phyloP scores from a whole-genome alignment of 306 rosid species.

The Cajanus cajan region DNA sequence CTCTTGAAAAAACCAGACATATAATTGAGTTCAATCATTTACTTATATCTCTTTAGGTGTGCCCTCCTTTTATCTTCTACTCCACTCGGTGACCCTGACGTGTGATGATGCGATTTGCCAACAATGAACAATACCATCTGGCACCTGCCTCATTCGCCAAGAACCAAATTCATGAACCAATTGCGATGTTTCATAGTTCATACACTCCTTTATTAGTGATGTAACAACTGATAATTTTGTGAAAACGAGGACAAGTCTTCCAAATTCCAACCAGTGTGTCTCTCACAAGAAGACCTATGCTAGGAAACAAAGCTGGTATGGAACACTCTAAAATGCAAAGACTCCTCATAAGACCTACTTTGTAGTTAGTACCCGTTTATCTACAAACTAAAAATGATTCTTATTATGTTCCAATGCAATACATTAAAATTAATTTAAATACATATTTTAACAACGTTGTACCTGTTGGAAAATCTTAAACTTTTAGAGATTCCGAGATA shows the following conservation, averaged over 20 bases:
- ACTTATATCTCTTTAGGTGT: too few relatives aligned
- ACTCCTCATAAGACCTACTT: background rate
- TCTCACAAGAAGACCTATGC: background rate
- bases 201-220: background rate
- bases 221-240: slow-evolving; percentile 1
- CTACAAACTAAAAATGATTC: background rate
- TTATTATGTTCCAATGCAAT: background rate
- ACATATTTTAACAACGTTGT: too few relatives aligned
- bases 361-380: background rate
- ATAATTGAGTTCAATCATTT: background rate
- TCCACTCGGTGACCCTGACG: background rate
- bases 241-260: background rate
- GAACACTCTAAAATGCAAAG: background rate
- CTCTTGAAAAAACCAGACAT: background rate
- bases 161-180: slow-evolving; percentile 9
- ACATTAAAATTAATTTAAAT: background rate
- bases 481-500: too few relatives aligned
- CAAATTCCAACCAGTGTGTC: background rate
- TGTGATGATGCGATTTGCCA: background rate
- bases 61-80: background rate
- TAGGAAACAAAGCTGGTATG: background rate
- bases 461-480: too few relatives aligned
- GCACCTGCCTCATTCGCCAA: background rate
- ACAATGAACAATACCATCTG: slow-evolving; percentile 20
- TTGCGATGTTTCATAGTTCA: background rate